Evolutionary conservation across 2,329 filamentous ascomycete species (phyloP).

Genomic region (Penicillium concentricum): DNA sequence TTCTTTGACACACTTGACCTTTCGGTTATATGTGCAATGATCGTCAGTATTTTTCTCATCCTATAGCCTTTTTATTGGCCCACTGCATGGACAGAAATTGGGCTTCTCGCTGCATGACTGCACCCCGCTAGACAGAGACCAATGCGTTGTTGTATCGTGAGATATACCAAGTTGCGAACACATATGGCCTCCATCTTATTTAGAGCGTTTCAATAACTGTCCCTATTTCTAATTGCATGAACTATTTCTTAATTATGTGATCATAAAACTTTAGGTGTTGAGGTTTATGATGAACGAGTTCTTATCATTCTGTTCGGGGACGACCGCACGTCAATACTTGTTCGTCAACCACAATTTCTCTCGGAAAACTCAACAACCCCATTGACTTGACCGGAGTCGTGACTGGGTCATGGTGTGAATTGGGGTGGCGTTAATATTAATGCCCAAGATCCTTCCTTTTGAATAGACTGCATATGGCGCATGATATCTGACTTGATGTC

Average conservation of each 20-base stretch:
- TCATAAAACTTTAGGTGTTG: neutral
- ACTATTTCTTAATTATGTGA: rapidly evolving
- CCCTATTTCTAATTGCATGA: too few species aligned
- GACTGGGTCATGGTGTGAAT: neutral
- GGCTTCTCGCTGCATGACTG: neutral
- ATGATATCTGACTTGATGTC: neutral
- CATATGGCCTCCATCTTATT: neutral
- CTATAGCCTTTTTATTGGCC: neutral
- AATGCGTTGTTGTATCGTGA: neutral
- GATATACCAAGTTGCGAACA: neutral
- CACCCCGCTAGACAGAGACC: neutral
- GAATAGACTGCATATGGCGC: neutral
- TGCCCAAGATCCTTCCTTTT: neutral
- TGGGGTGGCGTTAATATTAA: neutral
- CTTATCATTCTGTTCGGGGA: neutral
- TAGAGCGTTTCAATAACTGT: neutral
- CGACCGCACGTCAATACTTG: too few species aligned
- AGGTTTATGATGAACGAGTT: neutral
- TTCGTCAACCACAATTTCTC: neutral
- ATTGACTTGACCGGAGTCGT: too few species aligned
- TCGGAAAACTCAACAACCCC: neutral
- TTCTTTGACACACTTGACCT: neutral
- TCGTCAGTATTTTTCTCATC: rapidly evolving
- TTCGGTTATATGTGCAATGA: neutral
- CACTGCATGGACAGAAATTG: neutral